phyloP scores from a whole-genome alignment of 2,329 filamentous ascomycete species.

The Hymenoscyphus repandus region DNA sequence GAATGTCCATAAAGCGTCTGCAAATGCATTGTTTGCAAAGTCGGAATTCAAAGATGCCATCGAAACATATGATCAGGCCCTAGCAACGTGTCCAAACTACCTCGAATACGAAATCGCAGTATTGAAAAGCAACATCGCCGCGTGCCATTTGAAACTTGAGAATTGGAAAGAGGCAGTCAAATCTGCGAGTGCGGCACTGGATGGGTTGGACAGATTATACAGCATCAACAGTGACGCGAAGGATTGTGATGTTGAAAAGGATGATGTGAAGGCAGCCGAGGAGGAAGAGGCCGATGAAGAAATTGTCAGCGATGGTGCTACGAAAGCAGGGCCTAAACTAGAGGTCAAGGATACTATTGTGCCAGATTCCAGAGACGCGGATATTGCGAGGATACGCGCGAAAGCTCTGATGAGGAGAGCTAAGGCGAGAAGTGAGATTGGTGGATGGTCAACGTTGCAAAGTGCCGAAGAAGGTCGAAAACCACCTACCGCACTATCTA shows the following conservation, averaged over 20 bases:
- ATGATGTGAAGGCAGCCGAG: constrained; percentile 30
- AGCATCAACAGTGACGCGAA: constrained; percentile 18
- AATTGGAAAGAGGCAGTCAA: constrained; percentile 82
- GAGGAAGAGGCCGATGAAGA: constrained; percentile 50
- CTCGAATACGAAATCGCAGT: constrained; percentile 86
- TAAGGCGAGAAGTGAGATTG: constrained; percentile 53
- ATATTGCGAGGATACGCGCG: constrained; percentile 70
- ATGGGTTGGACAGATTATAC: constrained; percentile 61
- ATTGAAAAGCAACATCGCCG: constrained; percentile 81
- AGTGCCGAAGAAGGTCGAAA: constrained; percentile 56
- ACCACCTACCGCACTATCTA: background rate
- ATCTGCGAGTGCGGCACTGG: constrained; percentile 66
- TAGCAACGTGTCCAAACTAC: constrained; percentile 74
- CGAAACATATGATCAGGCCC: constrained; percentile 74
- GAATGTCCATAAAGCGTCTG: constrained; percentile 65
- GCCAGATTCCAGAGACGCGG: constrained; percentile 41
- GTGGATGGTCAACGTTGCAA: constrained; percentile 74
- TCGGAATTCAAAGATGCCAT: constrained; percentile 73
- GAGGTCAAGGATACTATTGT: constrained; percentile 27
- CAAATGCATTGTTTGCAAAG: constrained; percentile 73
- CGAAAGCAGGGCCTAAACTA: constrained; percentile 33
- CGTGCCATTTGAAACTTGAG: constrained; percentile 77
- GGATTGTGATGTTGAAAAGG: constrained; percentile 31
- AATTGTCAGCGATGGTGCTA: constrained; percentile 55
- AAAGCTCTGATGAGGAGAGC: constrained; percentile 65